phyloP scores from a whole-genome alignment of 1,284 basidiomycete genomes.

The Thelephora terrestris region DNA sequence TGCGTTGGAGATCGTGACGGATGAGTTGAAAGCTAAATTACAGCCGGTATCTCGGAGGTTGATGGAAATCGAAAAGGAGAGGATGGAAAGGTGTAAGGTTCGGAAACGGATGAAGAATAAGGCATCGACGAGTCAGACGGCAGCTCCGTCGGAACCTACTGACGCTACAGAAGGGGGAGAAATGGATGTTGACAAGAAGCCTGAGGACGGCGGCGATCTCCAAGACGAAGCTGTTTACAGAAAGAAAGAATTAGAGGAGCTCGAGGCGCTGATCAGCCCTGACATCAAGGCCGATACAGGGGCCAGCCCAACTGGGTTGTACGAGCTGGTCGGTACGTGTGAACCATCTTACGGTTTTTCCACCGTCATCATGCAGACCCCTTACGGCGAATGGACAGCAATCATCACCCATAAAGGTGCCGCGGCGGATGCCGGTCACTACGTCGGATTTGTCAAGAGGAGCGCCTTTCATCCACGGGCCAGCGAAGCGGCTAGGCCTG shows the following conservation, averaged over 20 bases:
- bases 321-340: slow-evolving; percentile 72
- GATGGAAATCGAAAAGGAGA: slow-evolving; percentile 75
- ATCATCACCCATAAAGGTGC: slow-evolving; percentile 97
- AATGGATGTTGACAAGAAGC: slow-evolving; percentile 17
- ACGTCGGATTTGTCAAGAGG: slow-evolving; percentile 85
- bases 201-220: slow-evolving; percentile 30
- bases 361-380: neutral
- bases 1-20: slow-evolving; percentile 72
- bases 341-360: neutral
- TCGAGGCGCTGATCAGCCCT: slow-evolving; percentile 53
- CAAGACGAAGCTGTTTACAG: slow-evolving; percentile 54
- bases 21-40: slow-evolving; percentile 68
- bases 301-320: slow-evolving; percentile 65
- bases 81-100: slow-evolving; percentile 77
- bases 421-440: slow-evolving; percentile 89
- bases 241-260: slow-evolving; percentile 51
- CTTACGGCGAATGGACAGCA: slow-evolving; percentile 31
- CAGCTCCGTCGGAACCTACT: slow-evolving; percentile 17
- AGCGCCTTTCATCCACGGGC: slow-evolving; percentile 39
- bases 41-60: slow-evolving; percentile 63
- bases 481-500: slow-evolving; percentile 2
- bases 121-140: slow-evolving; percentile 29
- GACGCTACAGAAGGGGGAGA: slow-evolving; percentile 16
- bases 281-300: slow-evolving; percentile 63
- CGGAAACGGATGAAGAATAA: slow-evolving; percentile 46